Percentiles rank a stretch among this genome's conserved stretches.
Evolutionary conservation across 2,329 filamentous ascomycete genomes (phyloP).

Genomic region (Dactylellina cionopaga): DNA sequence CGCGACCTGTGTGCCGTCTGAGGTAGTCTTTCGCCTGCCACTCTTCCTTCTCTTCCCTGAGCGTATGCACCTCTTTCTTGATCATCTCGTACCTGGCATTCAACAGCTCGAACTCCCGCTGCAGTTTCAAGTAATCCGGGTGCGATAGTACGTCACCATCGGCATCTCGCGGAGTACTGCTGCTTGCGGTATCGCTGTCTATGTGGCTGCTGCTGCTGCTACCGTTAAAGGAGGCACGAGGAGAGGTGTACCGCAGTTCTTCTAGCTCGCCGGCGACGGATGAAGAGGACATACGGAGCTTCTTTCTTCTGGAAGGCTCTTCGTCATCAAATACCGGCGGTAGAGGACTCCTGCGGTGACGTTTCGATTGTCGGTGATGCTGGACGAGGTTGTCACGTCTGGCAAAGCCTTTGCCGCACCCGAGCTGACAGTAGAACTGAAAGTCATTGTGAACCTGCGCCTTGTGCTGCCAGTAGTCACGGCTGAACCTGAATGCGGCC

Average conservation of each 20-base stretch:
- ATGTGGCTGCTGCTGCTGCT: conserved; percentile 3
- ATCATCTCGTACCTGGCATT: conserved; percentile 43
- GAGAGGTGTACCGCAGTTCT: conserved; percentile 12
- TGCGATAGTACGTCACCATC: conserved; percentile 27
- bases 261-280: conserved; percentile 14
- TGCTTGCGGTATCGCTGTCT: neutral
- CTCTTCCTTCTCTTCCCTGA: conserved; percentile 47
- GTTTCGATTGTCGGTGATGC: conserved; percentile 48
- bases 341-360: conserved; percentile 38
- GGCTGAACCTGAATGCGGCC: conserved; percentile 46
- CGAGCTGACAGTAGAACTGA: conserved; percentile 36
- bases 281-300: conserved; percentile 16
- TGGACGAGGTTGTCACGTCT: conserved; percentile 48
- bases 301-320: conserved; percentile 22
- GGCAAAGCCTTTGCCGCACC: conserved; percentile 50
- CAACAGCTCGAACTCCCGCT: conserved; percentile 44
- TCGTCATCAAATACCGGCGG: conserved; percentile 23
- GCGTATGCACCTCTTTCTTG: conserved; percentile 34
- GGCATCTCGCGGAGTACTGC: conserved; percentile 22
- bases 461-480: conserved; percentile 52
- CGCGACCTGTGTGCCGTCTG: conserved; percentile 8
- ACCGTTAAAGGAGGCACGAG: conserved; percentile 10
- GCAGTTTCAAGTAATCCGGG: conserved; percentile 42
- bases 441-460: conserved; percentile 48
- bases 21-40: conserved; percentile 47